Evolutionary conservation across 2,329 filamentous ascomycete species (phyloP).

Genomic region (Drechslerella coelobrocha): DNA sequence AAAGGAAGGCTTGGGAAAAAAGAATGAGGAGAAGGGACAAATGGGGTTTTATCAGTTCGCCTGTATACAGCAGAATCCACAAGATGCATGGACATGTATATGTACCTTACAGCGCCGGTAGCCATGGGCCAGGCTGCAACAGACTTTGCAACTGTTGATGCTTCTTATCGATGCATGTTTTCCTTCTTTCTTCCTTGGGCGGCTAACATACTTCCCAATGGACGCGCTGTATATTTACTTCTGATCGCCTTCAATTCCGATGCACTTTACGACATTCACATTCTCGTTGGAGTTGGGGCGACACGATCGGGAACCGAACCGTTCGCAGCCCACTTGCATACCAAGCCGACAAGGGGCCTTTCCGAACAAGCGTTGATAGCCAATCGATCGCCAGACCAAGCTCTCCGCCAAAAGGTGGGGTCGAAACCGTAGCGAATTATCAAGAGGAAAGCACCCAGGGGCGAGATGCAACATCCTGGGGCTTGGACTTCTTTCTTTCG

Average conservation of each 20-base stretch:
- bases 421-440: conserved; percentile 44
- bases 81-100: neutral
- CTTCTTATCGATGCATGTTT: neutral
- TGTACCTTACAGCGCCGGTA: neutral
- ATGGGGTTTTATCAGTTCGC: conserved; percentile 4
- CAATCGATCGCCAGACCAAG: conserved; percentile 31
- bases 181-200: neutral
- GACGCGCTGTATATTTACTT: too few species aligned
- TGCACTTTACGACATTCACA: conserved; percentile 29
- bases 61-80: neutral
- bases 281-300: conserved; percentile 47
- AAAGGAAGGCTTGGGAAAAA: conserved; percentile 16
- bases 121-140: neutral
- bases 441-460: conserved; percentile 32
- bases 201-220: conserved; percentile 1
- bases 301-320: conserved; percentile 29
- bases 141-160: neutral
- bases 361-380: conserved; percentile 24
- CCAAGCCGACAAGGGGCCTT: conserved; percentile 33
- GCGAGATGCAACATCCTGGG: conserved; percentile 37
- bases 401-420: conserved; percentile 33
- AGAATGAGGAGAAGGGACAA: neutral
- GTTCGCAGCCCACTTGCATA: conserved; percentile 49
- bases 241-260: conserved; percentile 31
- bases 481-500: conserved; percentile 44